phyloP scores from a whole-genome alignment of 2,329 filamentous ascomycete genomes.

The Pyrenophora teres region DNA sequence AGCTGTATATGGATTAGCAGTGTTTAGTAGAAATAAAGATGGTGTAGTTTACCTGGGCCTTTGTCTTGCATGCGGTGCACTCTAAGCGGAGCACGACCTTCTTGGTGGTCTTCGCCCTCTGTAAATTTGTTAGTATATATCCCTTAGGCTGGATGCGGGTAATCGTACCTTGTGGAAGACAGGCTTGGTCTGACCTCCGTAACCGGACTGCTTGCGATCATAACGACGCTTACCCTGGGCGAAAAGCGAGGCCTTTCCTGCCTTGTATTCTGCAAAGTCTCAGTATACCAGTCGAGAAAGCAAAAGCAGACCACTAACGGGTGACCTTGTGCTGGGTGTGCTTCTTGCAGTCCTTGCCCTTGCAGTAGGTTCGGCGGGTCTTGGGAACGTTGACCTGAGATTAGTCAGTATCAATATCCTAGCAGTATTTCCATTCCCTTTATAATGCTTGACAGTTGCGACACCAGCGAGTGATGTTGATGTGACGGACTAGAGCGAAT shows the following conservation, averaged over 20 bases:
- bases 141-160: neutral
- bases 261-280: constrained; percentile 74
- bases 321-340: constrained; percentile 43
- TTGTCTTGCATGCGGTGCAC: constrained; percentile 86
- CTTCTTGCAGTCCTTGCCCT: constrained; percentile 86
- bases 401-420: constrained; percentile 23
- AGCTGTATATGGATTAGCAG: constrained; percentile 70
- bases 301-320: constrained; percentile 37
- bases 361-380: constrained; percentile 97
- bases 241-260: constrained; percentile 93
- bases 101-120: constrained; percentile 99
- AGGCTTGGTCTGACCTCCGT: constrained; percentile 99
- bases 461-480: constrained; percentile 10
- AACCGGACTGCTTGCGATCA: constrained; percentile 88
- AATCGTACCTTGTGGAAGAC: constrained; percentile 81
- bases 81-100: constrained; percentile 99
- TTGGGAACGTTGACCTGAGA: constrained; percentile 94
- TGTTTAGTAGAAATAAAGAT: neutral
- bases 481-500: neutral
- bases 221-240: constrained; percentile 99
- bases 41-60: constrained; percentile 35
- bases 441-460: constrained; percentile 1
- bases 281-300: constrained; percentile 25
- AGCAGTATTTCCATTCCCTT: neutral
- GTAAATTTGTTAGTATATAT: constrained; percentile 20